Evolutionary conservation across 257 asterid genomes (phyloP).

Genomic region (Solanum gandarillasii): DNA sequence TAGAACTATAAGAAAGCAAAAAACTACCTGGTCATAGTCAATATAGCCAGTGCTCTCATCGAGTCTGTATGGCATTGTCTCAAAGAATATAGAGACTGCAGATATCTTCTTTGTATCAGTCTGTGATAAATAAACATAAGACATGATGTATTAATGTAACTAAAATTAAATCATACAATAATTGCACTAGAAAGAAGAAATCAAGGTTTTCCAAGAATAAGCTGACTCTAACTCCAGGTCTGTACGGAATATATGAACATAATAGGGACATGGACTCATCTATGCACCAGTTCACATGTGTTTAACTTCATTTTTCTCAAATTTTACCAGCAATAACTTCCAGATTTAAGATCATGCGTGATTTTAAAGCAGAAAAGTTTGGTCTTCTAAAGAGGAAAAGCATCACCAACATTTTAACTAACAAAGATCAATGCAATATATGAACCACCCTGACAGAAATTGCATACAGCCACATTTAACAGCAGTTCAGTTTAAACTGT

Average conservation of each 20-base stretch:
- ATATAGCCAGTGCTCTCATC: conserved; percentile 86
- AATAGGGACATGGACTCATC: not conserved
- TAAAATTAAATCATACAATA: not conserved
- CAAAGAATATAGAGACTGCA: conserved; percentile 93
- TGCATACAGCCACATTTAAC: not conserved
- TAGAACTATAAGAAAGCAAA: not conserved
- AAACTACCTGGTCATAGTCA: conserved; percentile 84
- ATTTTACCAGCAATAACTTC: not conserved
- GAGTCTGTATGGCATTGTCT: conserved; percentile 96
- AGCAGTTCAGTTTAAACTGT: not conserved
- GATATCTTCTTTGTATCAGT: conserved; percentile 90
- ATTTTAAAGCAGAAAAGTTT: not conserved
- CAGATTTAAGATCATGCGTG: not conserved
- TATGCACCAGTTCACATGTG: not conserved
- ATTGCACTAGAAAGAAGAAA: not conserved
- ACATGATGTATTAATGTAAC: not conserved
- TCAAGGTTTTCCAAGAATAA: not conserved
- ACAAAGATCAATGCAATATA: not conserved
- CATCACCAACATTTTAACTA: not conserved
- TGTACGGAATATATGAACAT: not conserved
- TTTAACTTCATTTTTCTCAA: not conserved
- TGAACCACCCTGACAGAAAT: not conserved
- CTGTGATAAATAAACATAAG: conserved; percentile 25
- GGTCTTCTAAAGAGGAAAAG: not conserved
- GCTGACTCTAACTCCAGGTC: not conserved